Percentiles rank a stretch among this genome's conserved stretches.
Conservation (phyloP, 306 rosid species). For the Hippophae gyantsensis region DNA sequence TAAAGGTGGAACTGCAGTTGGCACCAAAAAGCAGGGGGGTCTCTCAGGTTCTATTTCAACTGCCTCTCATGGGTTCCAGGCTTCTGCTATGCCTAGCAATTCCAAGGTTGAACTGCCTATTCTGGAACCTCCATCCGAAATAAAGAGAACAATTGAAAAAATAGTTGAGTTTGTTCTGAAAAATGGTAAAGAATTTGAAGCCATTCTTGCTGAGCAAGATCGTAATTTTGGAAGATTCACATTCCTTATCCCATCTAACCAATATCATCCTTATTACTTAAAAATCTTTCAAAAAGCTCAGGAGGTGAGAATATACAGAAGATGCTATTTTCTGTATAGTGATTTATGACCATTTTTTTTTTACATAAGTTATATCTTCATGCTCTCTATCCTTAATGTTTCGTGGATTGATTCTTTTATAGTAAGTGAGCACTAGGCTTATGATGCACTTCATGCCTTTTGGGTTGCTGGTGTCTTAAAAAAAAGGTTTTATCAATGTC, state of each 20-base stretch:
- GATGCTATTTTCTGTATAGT: background rate
- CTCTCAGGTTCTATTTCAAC: background rate
- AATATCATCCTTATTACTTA: conserved; percentile 60
- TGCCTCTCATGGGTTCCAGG: conserved; percentile 24
- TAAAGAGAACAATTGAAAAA: conserved; percentile 66
- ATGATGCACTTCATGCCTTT: no score
- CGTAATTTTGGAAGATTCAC: conserved; percentile 71
- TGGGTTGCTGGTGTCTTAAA: no score
- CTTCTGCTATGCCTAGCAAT: conserved; percentile 26
- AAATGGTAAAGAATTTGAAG: conserved; percentile 72
- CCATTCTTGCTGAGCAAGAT: conserved; percentile 68
- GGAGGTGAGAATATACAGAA: conserved; percentile 40
- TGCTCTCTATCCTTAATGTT: no score
- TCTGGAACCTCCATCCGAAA: conserved; percentile 66
- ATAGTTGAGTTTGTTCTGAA: conserved; percentile 66
- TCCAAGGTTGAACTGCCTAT: conserved; percentile 49
- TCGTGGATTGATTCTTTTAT: no score
- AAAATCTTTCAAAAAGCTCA: conserved; percentile 47
- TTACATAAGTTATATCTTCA: no score
- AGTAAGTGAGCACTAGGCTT: no score
- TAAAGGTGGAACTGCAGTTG: conserved; percentile 30
- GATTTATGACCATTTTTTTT: background rate
- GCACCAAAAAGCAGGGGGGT: conserved; percentile 30
- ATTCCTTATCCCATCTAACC: conserved; percentile 67
- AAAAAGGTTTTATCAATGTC: no score